Conservation (phyloP, 2,329 filamentous ascomycete genomes). For the Colletotrichum noveboracense region DNA sequence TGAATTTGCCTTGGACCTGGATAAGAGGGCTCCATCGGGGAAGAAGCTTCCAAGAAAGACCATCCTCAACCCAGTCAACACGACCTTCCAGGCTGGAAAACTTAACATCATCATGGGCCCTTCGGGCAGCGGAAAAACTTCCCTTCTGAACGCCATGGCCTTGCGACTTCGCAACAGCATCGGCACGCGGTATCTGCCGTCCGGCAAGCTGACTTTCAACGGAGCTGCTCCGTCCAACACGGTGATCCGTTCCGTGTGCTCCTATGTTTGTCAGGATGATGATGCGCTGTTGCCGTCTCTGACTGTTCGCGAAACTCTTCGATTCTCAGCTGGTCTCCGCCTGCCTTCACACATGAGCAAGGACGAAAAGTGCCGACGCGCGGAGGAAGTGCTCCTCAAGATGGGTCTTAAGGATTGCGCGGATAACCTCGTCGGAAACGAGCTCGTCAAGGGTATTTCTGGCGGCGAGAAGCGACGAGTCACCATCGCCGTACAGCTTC, state of each 20-base stretch:
- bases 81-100: constrained; percentile 70
- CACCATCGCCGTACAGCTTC: constrained; percentile 77
- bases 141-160: constrained; percentile 76
- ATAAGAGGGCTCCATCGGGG: constrained; percentile 62
- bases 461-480: constrained; percentile 81
- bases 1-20: constrained; percentile 66
- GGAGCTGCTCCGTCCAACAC: constrained; percentile 69
- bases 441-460: constrained; percentile 78
- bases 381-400: constrained; percentile 75
- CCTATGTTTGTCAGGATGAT: constrained; percentile 81
- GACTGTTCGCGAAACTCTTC: constrained; percentile 77
- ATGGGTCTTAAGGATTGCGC: constrained; percentile 82
- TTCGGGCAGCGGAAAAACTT: constrained; percentile 79
- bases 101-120: constrained; percentile 84
- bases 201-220: constrained; percentile 73
- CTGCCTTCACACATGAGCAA: constrained; percentile 74
- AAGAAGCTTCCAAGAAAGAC: constrained; percentile 57
- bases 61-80: constrained; percentile 71
- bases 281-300: constrained; percentile 76
- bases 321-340: constrained; percentile 73
- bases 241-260: constrained; percentile 74
- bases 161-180: constrained; percentile 66
- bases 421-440: constrained; percentile 74
- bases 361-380: constrained; percentile 68
- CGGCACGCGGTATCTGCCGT: constrained; percentile 65